These are phyloP conservation scores for Russula olivacea DNA, from an alignment of 768 basidiomycete genomes.

Conservation along the genomic window DNA sequence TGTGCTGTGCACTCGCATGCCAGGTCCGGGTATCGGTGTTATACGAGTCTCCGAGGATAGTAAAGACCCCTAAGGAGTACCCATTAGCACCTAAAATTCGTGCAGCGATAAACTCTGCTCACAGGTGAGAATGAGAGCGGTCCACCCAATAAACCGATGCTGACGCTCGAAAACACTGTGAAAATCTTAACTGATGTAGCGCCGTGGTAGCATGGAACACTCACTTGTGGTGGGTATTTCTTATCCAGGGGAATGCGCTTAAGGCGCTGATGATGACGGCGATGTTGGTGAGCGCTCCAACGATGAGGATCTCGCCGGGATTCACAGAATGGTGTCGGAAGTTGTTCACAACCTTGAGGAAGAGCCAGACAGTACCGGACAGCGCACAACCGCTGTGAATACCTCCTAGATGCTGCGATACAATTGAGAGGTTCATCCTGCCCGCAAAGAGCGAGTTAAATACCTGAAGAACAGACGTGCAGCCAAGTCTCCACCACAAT, in stretches of 20 bases:
- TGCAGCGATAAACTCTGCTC: background rate
- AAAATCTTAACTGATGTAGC: conserved; percentile 19
- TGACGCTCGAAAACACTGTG: conserved; percentile 40
- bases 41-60: conserved; percentile 38
- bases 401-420: conserved; percentile 38
- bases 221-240: conserved; percentile 41
- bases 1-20: conserved; percentile 31
- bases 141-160: conserved; percentile 42
- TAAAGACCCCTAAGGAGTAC: conserved; percentile 37
- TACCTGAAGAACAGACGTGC: conserved; percentile 67
- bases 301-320: conserved; percentile 35
- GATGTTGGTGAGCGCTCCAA: conserved; percentile 37
- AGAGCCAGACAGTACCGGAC: conserved; percentile 36
- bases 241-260: conserved; percentile 40
- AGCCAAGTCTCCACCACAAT: conserved; percentile 62
- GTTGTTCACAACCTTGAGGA: conserved; percentile 35
- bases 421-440: background rate
- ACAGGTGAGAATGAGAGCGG: conserved; percentile 29
- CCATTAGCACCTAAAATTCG: conserved; percentile 5
- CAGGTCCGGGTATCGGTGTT: conserved; percentile 34
- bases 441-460: too few relatives aligned
- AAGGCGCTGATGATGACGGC: conserved; percentile 34
- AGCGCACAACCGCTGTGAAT: conserved; percentile 41
- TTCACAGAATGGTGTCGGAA: conserved; percentile 35
- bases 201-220: conserved; percentile 16